A percentile compares a stretch with the other conserved stretches of the same genome.
Conservation (phyloP, 108 stramenopile genomes). For the Cyclotella sp. region DNA sequence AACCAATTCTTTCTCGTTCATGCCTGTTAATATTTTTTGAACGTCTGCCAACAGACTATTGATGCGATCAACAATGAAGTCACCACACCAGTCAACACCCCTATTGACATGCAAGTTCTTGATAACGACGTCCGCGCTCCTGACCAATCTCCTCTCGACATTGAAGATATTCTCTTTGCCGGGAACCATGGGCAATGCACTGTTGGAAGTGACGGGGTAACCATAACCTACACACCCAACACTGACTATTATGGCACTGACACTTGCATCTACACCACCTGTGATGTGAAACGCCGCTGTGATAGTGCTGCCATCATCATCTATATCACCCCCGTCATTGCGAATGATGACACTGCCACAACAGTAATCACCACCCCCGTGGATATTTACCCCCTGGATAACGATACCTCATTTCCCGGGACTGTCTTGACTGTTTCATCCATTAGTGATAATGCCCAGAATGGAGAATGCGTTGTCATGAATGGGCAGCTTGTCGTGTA, state of each 20-base stretch:
- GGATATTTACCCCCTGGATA: slow-evolving; percentile 7
- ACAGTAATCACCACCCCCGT: slow-evolving; percentile 18
- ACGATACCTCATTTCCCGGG: slow-evolving; percentile 6
- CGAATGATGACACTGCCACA: slow-evolving; percentile 15
- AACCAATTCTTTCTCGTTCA: background rate
- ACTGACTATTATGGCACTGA: slow-evolving; percentile 11
- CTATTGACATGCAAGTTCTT: slow-evolving; percentile 9
- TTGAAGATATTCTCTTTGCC: slow-evolving; percentile 2
- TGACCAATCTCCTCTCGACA: background rate
- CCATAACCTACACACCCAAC: slow-evolving; percentile 18
- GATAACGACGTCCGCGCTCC: slow-evolving; percentile 1
- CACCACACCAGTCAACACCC: slow-evolving; percentile 16
- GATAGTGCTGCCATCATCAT: slow-evolving; percentile 18
- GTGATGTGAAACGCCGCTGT: slow-evolving; percentile 9
- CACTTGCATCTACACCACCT: slow-evolving; percentile 23
- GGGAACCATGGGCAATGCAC: slow-evolving; percentile 9
- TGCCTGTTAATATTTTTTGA: background rate
- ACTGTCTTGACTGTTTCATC: background rate
- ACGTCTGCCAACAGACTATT: background rate
- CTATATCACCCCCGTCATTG: background rate
- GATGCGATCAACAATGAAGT: slow-evolving; percentile 11
- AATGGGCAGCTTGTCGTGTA: slow-evolving; percentile 8
- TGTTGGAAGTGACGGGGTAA: background rate
- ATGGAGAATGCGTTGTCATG: slow-evolving; percentile 23
- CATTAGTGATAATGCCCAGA: background rate